Evolutionary conservation across 1,284 basidiomycete species (phyloP), one percentile per base, ranked within the genome.

Genomic region (Cryptococcus wingfieldii): DNA sequence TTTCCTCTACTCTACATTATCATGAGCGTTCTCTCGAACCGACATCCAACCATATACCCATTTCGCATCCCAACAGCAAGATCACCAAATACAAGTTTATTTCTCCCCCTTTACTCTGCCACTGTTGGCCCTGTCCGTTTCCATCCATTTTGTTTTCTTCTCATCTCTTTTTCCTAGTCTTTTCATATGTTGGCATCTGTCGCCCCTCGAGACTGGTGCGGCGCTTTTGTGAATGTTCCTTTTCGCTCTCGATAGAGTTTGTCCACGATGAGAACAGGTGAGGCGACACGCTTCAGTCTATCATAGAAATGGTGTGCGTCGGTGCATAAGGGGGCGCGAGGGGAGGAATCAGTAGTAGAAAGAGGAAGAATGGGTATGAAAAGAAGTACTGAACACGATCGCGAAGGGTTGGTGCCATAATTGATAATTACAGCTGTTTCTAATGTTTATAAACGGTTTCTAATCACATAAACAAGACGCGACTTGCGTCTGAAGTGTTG

Each of bases 1-100:
- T 37, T 77, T 76, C 71, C 65, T 76, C 49, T 78, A 77, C 59
- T 76, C 73, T 18, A 75, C 71, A 23, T 64, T 75, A 49, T 69
- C 71, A 69, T 76, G 63, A 67, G 55, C 61, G 54, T 58, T 43
- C 37, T 34, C 18, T 39, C 39, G 23, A 34, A 41, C 47, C 51
- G 45, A 50, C 28, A 44, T 38, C 49, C 38, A 23, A n/a, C 43
- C 19, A 49, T 49, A 57, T 55, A 51, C 57, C 38, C 53, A 28
- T 27, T 43, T 41, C 25, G 31, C 43, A 31, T 52, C n/a, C 19
- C 27, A 46, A 37, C 31, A 13, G 16, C 34, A 28, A 50, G 38
- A 27, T 50, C 42, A 50, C 41, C 47, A 16, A 23, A n/a, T 25
- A 18, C 45, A 27, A 9, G 38, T 25, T 25, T 25, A 47, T 28